Evolutionary conservation across 2,329 filamentous ascomycete species (phyloP).

Genomic region (Lasiodiplodia sp.): DNA sequence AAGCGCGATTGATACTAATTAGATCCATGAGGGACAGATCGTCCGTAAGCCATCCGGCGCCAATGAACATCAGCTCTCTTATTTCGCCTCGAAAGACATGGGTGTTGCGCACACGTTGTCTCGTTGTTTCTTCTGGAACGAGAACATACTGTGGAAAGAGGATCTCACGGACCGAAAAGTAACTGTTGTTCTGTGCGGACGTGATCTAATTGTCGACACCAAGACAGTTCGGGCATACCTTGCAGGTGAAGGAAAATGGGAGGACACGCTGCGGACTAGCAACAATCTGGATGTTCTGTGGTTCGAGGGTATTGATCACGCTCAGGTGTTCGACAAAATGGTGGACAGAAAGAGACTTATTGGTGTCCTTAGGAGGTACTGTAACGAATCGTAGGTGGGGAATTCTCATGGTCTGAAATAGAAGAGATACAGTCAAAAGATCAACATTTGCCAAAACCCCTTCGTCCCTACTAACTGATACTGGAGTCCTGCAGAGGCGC

Average conservation of each 20-base stretch:
- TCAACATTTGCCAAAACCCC: too few species aligned
- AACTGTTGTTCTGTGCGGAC: constrained; percentile 65
- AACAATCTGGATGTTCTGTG: constrained; percentile 65
- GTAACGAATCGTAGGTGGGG: background rate
- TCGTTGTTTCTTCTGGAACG: constrained; percentile 74
- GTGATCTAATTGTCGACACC: constrained; percentile 72
- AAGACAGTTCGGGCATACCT: constrained; percentile 66
- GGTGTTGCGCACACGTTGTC: constrained; percentile 70
- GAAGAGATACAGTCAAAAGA: too few species aligned
- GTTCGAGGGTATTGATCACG: constrained; percentile 69
- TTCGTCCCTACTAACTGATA: too few species aligned
- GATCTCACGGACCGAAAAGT: constrained; percentile 59
- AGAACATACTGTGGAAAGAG: constrained; percentile 75
- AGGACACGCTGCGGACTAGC: constrained; percentile 35
- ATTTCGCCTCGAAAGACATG: constrained; percentile 73
- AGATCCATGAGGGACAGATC: constrained; percentile 35
- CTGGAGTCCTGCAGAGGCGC: too few species aligned
- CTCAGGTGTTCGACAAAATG: constrained; percentile 63
- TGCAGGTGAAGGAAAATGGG: constrained; percentile 39
- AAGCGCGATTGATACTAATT: constrained; percentile 39
- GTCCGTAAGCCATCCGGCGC: constrained; percentile 50
- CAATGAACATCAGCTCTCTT: constrained; percentile 76
- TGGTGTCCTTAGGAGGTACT: constrained; percentile 34
- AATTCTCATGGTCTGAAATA: too few species aligned
- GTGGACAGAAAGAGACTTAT: constrained; percentile 34